Evolutionary conservation across 2,329 filamentous ascomycete genomes (phyloP).

Genomic region (Diaporthe sp.): DNA sequence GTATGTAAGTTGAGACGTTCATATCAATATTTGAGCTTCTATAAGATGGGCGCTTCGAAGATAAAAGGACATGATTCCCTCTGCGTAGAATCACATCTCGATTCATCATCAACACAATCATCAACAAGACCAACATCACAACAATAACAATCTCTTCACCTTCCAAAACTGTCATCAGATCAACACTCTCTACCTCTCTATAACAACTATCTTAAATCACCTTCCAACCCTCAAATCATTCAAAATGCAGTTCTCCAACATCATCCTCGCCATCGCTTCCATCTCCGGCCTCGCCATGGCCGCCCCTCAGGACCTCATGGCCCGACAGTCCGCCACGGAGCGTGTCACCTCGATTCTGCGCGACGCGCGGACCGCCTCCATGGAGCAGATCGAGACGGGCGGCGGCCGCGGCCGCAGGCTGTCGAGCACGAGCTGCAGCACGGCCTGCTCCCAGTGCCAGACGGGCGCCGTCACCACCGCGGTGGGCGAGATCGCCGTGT

Average conservation of each 20-base stretch:
- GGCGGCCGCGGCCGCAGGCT: slow-evolving; percentile 18
- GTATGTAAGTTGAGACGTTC: not conserved
- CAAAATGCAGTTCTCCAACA: slow-evolving; percentile 22
- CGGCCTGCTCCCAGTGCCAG: slow-evolving; percentile 11
- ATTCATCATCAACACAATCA: not conserved
- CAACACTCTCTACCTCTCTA: not conserved
- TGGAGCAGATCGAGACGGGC: slow-evolving; percentile 2
- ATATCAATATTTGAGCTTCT: not conserved
- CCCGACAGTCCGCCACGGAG: not conserved
- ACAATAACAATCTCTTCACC: not conserved
- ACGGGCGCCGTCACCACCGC: not conserved
- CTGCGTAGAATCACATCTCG: not conserved
- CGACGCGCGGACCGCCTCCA: not conserved
- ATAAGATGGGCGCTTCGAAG: not conserved
- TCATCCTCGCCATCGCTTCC: slow-evolving; percentile 6
- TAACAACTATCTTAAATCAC: too few relatives aligned
- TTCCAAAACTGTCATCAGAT: not conserved
- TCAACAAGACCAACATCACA: not conserved
- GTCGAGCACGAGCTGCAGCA: not conserved
- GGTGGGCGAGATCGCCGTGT: not conserved
- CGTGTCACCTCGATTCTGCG: not conserved
- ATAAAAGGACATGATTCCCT: slow-evolving; percentile 11
- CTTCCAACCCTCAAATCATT: not conserved
- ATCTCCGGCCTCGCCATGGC: not conserved
- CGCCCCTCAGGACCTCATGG: not conserved